Evolutionary conservation across 352 stramenopile species (phyloP).

Genomic region (Aphanomyces euteiches): DNA sequence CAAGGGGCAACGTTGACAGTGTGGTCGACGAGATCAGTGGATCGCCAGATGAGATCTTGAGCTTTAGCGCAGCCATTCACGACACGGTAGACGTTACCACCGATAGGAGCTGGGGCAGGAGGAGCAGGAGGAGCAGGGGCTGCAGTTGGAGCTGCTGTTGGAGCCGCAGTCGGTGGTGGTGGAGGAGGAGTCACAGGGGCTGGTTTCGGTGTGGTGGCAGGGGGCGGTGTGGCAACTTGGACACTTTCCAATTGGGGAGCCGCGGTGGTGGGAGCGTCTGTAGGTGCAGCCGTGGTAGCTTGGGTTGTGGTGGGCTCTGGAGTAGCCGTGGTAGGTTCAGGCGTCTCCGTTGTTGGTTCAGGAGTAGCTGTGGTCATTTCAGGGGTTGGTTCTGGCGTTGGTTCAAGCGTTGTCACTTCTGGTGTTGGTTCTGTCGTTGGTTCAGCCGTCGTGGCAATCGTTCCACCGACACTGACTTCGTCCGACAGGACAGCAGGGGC

Average conservation of each 20-base stretch:
- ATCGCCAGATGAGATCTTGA: slow-evolving; percentile 25
- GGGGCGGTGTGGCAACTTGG: neutral
- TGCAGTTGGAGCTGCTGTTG: slow-evolving; percentile 10
- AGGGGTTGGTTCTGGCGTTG: neutral
- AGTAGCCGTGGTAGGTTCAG: slow-evolving; percentile 1
- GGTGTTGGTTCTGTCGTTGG: neutral
- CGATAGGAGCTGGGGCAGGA: slow-evolving; percentile 6
- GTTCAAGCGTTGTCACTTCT: neutral
- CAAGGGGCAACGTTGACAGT: slow-evolving; percentile 1
- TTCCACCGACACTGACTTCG: slow-evolving; percentile 20
- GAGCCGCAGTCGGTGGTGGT: slow-evolving; percentile 16
- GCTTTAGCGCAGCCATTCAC: slow-evolving; percentile 27
- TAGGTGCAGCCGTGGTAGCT: slow-evolving; percentile 1
- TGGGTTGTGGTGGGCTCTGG: neutral
- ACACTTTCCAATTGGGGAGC: neutral
- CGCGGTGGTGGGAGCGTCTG: neutral
- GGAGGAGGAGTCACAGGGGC: slow-evolving; percentile 18
- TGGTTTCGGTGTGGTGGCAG: slow-evolving; percentile 14
- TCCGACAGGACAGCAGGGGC: neutral
- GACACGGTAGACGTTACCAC: slow-evolving; percentile 16
- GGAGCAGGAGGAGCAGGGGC: neutral
- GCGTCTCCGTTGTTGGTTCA: slow-evolving; percentile 6
- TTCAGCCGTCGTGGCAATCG: neutral
- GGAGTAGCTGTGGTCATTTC: neutral
- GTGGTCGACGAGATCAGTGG: slow-evolving; percentile 12